A percentile compares a stretch with the other conserved stretches of the same genome.
These are phyloP conservation scores for Geotrichum restrictum DNA, from an alignment of 1,139 yeast species.

Conservation along the genomic window DNA sequence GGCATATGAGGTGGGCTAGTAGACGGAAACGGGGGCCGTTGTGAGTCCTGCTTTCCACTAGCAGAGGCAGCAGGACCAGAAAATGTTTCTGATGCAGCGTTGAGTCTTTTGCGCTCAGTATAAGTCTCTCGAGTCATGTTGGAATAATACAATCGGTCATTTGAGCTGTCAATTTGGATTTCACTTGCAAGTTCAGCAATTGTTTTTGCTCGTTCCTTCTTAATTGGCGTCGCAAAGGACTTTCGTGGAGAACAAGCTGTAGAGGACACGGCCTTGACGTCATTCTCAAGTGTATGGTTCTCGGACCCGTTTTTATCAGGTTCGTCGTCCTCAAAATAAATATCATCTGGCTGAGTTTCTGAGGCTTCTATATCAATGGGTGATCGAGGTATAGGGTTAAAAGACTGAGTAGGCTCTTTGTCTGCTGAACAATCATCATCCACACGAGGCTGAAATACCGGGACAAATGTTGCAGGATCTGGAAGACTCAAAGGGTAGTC, in stretches of 20 bases:
- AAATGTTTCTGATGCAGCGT: conserved; percentile 23
- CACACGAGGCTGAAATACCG: conserved; percentile 5
- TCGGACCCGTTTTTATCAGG: background rate
- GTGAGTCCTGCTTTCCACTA: conserved; percentile 12
- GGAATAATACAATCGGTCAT: conserved; percentile 25
- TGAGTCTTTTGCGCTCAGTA: conserved; percentile 3
- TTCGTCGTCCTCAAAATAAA: background rate
- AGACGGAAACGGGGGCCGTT: background rate
- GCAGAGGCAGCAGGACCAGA: conserved; percentile 25
- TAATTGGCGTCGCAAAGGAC: conserved; percentile 27
- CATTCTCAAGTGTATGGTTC: background rate
- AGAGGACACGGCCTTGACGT: background rate
- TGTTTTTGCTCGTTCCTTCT: conserved; percentile 41
- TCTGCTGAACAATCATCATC: background rate
- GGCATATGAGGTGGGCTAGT: conserved; percentile 1
- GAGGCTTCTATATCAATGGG: background rate
- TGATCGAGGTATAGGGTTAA: background rate
- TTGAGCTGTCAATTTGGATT: conserved; percentile 40
- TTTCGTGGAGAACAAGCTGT: no score
- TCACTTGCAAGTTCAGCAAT: conserved; percentile 57
- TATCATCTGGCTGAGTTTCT: background rate
- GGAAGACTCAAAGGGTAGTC: conserved; percentile 5
- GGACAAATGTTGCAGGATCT: conserved; percentile 10
- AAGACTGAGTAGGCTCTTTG: background rate
- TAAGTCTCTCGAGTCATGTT: conserved; percentile 24